Conservation (phyloP, 2,329 filamentous ascomycete species). For the Teratosphaeria destructans region DNA sequence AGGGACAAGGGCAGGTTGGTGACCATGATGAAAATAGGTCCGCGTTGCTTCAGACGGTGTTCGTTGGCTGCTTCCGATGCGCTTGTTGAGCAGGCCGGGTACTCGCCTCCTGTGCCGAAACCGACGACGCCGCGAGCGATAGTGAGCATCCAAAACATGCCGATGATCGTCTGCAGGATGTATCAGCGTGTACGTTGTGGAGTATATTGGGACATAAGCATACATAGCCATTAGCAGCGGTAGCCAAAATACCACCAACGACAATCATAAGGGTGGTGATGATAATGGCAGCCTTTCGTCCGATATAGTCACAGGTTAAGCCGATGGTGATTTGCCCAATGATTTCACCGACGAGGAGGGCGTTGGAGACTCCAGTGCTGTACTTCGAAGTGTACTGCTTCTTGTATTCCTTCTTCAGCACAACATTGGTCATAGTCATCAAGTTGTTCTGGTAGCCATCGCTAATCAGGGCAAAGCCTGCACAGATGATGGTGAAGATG, state of each 20-base stretch:
- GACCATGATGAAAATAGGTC: constrained; percentile 18
- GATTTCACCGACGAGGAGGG: constrained; percentile 33
- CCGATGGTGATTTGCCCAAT: constrained; percentile 24
- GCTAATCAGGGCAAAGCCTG: constrained; percentile 23
- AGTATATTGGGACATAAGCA: neutral
- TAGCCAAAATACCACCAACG: constrained; percentile 35
- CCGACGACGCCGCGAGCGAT: constrained; percentile 37
- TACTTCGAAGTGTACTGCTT: constrained; percentile 9
- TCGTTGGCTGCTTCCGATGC: constrained; percentile 42
- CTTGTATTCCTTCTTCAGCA: constrained; percentile 18
- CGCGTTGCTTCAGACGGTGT: constrained; percentile 23
- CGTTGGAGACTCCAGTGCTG: constrained; percentile 9
- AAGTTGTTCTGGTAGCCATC: constrained; percentile 29
- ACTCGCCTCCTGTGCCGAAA: constrained; percentile 37
- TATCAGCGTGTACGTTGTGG: neutral
- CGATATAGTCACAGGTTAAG: constrained; percentile 35
- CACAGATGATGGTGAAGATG: constrained; percentile 14
- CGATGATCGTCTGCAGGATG: neutral
- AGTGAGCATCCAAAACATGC: constrained; percentile 45
- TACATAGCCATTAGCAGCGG: constrained; percentile 16
- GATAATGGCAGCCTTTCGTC: constrained; percentile 37
- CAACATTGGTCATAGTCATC: constrained; percentile 27
- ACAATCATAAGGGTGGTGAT: constrained; percentile 38
- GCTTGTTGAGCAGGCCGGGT: constrained; percentile 38
- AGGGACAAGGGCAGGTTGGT: constrained; percentile 16